Evolutionary conservation across 495 filamentous ascomycete species (phyloP), one percentile per base, ranked within the genome.

Genomic region (Penicillium bovifimosum): DNA sequence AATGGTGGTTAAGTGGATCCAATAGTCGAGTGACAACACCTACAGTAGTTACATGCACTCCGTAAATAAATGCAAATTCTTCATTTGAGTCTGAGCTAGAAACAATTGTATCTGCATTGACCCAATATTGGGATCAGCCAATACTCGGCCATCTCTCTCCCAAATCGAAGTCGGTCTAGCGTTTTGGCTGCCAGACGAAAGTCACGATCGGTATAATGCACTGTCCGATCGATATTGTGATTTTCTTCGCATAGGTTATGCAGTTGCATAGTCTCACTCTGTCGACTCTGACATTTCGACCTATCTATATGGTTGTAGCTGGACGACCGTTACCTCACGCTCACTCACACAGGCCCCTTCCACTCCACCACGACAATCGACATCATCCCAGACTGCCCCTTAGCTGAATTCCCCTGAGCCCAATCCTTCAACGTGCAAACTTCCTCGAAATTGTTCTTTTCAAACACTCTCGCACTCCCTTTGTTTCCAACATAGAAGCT

Each of bases 361-460:
- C 47, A 50, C 8, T 50, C 18, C 47, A 58, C 18, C 16, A 58
- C 27, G 9, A 50, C 50, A 35, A 61, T 42, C 18, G 60, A 62
- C 47, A 47, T 60, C 24, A 18, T 58, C 31, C 56, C 56, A n/a
- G n/a, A n/a, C 14, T 50, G 56, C 9, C 62, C 60, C 35, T 56
- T 48, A 18, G 27, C 51, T 16, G 48, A 26, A n/a, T 54, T 34
- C 27, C 55, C 46, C 5, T 46, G 34, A 2, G 29, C 46, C 60
- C 58, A 59, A 33, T 63, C 57, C 27, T 64, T 50, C 20, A 65
- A 32, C 0, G 49, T 55, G 33, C 35, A 31, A 7, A 36, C 16
- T 20, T 53, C 45, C 18, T 54, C 29, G 38, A 67, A 67, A 29
- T 58, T 58, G 35, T 66, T 65, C 39, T 63, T 65, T 27, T 47